phyloP scores from a whole-genome alignment of 176 grass and related monocot genomes.

The maize (Zea mays) region Zm-B73-REFERENCE-NAM-5.0 NC_050099.1:108907001-108907500 shows the following conservation, averaged over 20 bases:
- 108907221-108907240: background rate
- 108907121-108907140: conserved; percentile 64
- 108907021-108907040: background rate
- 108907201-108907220: conserved; percentile 75
- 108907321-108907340: conserved; percentile 77
- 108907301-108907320: conserved; percentile 54
- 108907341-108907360: conserved; percentile 47
- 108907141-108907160: conserved; percentile 62
- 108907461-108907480: background rate
- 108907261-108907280: background rate
- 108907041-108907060: background rate
- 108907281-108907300: background rate
- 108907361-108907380: conserved; percentile 32
- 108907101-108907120: conserved; percentile 83
- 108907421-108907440: conserved; percentile 65
- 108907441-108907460: conserved; percentile 75
- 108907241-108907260: background rate
- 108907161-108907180: conserved; percentile 61
- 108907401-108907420: conserved; percentile 65
- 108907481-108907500: conserved; percentile 15
- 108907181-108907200: conserved; percentile 85
- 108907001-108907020: conserved; percentile 48
- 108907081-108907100: conserved; percentile 90
- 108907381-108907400: conserved; percentile 60
- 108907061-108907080: conserved; percentile 2